Base-by-base conservation (phyloP, 2,329 filamentous ascomycete genomes). In the Eutypella sp. region DNA sequence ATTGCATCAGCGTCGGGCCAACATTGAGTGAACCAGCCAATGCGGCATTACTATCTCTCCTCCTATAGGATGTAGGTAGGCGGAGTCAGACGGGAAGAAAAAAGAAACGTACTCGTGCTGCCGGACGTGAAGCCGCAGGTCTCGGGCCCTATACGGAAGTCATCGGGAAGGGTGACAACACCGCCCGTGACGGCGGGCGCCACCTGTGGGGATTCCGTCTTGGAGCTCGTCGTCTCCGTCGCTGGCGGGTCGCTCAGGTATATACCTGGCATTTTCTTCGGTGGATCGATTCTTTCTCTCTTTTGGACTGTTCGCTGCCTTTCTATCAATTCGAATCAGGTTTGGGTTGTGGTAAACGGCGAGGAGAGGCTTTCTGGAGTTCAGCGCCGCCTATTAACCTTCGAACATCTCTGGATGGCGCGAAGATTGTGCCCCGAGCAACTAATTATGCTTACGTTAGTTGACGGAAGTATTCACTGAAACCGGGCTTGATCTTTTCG, bases 91-190 rank as follows among this genome's bases (percentile, higher is more conserved):
- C n/a, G n/a, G n/a, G n/a, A n/a, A n/a, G n/a, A n/a, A n/a, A n/a
- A n/a, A n/a, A n/a, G n/a, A 22, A 15, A 50, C 58, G 57, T 48
- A 61, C 61, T 49, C 33, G 56, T 55, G 31, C 53, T 57, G 6
- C 47, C 44, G 2, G 50, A 51, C 3, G 57, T 58, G 38, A 59
- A 63, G 8, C 58, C 60, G 44, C 61, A 63, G 13, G 59, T 63
- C 22, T 62, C 51, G 11, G 49, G 23, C 6, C 58, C 59, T 19
- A 59, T 11, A 27, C 51, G 31, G 39, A 60, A 59, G 16, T 48
- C 47, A 4, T 42, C 48, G 13, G 40, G 34, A 5, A 41, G 41
- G 33, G 18, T 44, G 37, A 47, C 46, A 19, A 47, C 34, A 13
- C n/a, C n/a, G n/a, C n/a, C n/a, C n/a, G 58, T 58, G 19, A 46